phyloP scores from a whole-genome alignment of 768 basidiomycete species.

The Cantharellus anzutake region DNA sequence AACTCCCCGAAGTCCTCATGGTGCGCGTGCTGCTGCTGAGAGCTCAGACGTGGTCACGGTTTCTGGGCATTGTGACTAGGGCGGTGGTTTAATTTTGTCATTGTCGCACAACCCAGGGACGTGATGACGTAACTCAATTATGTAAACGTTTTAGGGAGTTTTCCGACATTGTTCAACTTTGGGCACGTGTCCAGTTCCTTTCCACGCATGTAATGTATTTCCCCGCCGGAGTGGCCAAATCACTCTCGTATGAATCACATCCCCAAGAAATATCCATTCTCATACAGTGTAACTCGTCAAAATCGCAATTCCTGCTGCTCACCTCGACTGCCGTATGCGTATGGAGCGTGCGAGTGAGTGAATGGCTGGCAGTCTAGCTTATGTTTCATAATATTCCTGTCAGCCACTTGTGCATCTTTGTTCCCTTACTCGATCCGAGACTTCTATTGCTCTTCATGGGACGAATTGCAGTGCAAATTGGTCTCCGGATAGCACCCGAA shows the following conservation, averaged over 20 bases:
- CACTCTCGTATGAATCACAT: conserved; percentile 11
- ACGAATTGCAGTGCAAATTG: conserved; percentile 55
- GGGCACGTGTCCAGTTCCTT: no score
- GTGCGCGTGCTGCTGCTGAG: no score
- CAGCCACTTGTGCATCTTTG: conserved; percentile 27
- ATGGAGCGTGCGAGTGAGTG: conserved; percentile 64
- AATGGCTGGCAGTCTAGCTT: conserved; percentile 18
- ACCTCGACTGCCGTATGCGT: conserved; percentile 53
- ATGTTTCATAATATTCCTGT: conserved; percentile 13
- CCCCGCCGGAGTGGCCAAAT: conserved; percentile 1
- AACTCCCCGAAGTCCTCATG: no score
- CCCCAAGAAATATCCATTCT: conserved; percentile 38
- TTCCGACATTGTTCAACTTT: no score
- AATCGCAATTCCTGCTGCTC: conserved; percentile 57
- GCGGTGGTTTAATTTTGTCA: no score
- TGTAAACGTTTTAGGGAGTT: no score
- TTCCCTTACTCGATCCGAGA: conserved; percentile 52
- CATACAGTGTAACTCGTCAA: conserved; percentile 41
- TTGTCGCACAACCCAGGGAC: no score
- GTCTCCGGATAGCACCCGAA: conserved; percentile 63
- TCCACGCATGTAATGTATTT: neutral
- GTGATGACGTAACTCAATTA: no score
- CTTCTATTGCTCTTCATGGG: conserved; percentile 70
- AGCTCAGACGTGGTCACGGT: no score
- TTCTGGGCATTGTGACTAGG: no score